Evolutionary conservation across 768 basidiomycete species (phyloP).

Genomic region (Candolleomyces eurysporus): DNA sequence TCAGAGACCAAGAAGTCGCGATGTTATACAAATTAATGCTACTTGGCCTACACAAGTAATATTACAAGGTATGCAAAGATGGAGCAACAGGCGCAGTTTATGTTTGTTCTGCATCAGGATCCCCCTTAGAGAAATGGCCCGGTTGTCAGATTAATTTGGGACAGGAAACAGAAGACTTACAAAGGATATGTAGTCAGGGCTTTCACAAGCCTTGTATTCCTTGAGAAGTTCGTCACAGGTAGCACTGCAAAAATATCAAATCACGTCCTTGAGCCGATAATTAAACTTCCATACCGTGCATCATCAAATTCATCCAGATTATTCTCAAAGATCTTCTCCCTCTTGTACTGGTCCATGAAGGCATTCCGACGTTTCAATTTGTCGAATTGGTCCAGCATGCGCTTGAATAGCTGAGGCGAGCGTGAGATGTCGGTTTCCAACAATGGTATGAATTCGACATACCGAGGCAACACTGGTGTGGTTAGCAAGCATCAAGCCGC

Average conservation of each 20-base stretch:
- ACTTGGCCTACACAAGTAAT: not conserved
- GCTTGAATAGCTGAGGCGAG: constrained; percentile 76
- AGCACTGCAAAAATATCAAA: constrained; percentile 45
- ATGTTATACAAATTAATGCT: too few relatives aligned
- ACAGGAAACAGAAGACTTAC: constrained; percentile 39
- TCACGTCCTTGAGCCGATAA: constrained; percentile 15
- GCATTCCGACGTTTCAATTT: constrained; percentile 84
- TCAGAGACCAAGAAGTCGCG: too few relatives aligned
- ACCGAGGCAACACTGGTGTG: constrained; percentile 98
- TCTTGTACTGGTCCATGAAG: constrained; percentile 96
- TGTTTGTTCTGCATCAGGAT: constrained; percentile 10
- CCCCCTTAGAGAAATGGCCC: constrained; percentile 7
- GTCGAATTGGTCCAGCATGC: constrained; percentile 95
- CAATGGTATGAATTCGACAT: constrained; percentile 26
- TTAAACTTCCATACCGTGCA: constrained; percentile 57
- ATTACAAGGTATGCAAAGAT: not conserved
- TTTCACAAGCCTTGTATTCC: constrained; percentile 96
- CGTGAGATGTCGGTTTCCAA: not conserved
- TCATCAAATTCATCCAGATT: constrained; percentile 96
- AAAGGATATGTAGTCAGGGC: constrained; percentile 89
- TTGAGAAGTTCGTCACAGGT: constrained; percentile 86
- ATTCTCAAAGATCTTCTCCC: constrained; percentile 93
- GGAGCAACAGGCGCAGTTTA: not conserved
- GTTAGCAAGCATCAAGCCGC: constrained; percentile 97
- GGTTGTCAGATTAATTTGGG: not conserved